phyloP scores from a whole-genome alignment of 2,329 filamentous ascomycete genomes.

The Chrysoporthe deuterocubensis region DNA sequence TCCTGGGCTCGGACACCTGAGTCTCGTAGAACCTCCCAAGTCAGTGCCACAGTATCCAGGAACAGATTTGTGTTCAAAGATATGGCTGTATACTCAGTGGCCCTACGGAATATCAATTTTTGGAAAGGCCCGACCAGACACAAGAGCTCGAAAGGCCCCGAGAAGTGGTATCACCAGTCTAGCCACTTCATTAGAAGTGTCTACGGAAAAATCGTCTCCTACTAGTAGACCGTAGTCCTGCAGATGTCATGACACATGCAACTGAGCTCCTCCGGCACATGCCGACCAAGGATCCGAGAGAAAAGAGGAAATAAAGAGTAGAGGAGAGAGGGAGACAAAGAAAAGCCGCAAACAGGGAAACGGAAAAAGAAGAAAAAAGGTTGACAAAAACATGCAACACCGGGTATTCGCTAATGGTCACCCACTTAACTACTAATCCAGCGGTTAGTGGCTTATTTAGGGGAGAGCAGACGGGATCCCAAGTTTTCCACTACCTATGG shows the following conservation, averaged over 20 bases:
- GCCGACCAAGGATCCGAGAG: neutral
- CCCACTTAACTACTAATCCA: constrained; percentile 19
- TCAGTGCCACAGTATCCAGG: neutral
- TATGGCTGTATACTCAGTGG: too few relatives aligned
- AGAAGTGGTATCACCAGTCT: neutral
- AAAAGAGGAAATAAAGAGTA: neutral
- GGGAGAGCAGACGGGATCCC: constrained; percentile 14
- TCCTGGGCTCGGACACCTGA: neutral
- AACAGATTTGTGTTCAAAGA: neutral
- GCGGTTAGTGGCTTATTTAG: constrained; percentile 12
- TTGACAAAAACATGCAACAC: constrained; percentile 6
- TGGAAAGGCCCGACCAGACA: neutral
- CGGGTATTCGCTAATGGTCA: constrained; percentile 19
- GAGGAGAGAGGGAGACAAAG: neutral
- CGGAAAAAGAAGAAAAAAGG: neutral
- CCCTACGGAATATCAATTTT: too few relatives aligned
- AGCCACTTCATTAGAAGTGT: neutral
- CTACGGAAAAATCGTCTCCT: neutral
- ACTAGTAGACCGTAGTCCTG: neutral
- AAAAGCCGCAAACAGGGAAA: too few relatives aligned
- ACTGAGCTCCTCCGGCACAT: neutral
- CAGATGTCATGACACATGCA: neutral
- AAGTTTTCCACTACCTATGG: constrained; percentile 11
- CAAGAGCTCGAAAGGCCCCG: neutral
- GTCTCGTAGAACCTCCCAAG: neutral